Base-by-base conservation (phyloP, 192 early-diverging fungal genomes). In the Geosiphon pyriformis region DNA sequence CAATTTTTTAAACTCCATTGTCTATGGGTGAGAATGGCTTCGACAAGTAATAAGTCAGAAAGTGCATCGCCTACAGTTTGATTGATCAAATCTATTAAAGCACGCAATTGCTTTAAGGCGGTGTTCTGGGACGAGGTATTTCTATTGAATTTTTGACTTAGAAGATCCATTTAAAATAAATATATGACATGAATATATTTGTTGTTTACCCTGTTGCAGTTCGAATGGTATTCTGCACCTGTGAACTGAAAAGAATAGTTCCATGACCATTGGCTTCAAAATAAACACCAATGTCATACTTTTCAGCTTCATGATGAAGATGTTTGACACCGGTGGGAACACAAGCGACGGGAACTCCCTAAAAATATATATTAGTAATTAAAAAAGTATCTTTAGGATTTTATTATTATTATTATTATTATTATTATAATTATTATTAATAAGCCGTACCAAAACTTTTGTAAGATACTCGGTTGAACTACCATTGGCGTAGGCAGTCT, bases 201-300 rank as follows among this genome's bases (percentile, higher is more conserved):
- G n/a, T 18, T 33, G 72, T 65, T 35, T 80, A 89, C 86, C 82
- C 86, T 69, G 84, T 72, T 12, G 79, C 62, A 17, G 78, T 74
- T 59, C 85, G 77, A 74, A 96, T 92, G 6, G 91, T 88, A 61
- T 89, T 87, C 59, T 85, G 76, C 18, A 90, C 90, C 3, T 71
- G 72, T 47, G 83, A 70, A 74, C 92, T 98, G 77, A 99, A 99
- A 65, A 99, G 81, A 51, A 98, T 90, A 20, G 97, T 99, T 58
- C 97, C 97, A 74, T 99, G 97, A 61, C 97, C 97, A 69, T 99
- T 99, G 47, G 97, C 97, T 78, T 99, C 97, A 89, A 99, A 99
- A 83, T 99, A 99, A 42, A 98, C 94, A 72, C 97, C 97, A 67
- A 98, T 88, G 76, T 95, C 93, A 78, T 93, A 98, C 70, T 92